Conservation (phyloP, 2,329 filamentous ascomycete species). For the Fusarium sp. region DNA sequence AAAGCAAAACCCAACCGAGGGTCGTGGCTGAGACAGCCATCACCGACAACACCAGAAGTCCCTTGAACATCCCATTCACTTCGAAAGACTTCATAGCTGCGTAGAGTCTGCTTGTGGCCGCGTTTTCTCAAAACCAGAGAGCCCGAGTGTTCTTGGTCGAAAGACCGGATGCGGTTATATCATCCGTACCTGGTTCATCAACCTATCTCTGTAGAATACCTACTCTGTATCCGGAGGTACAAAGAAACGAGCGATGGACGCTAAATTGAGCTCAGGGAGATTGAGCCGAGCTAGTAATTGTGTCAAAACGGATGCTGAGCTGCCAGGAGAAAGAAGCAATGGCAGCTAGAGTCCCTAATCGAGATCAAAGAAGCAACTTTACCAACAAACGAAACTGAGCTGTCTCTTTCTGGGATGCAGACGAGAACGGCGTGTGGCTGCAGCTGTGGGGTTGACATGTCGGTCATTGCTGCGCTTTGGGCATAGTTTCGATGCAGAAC, state of each 20-base stretch:
- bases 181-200: not conserved
- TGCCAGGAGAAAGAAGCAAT: slow-evolving; percentile 1
- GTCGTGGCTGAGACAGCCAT: slow-evolving; percentile 11
- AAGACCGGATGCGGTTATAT: slow-evolving; percentile 1
- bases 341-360: not conserved
- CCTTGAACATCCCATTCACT: not conserved
- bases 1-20: not conserved
- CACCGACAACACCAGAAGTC: not conserved
- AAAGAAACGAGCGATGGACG: not conserved
- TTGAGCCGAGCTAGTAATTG: not conserved
- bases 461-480: slow-evolving; percentile 10
- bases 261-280: slow-evolving; percentile 3
- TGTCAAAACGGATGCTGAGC: not conserved
- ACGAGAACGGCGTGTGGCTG: slow-evolving; percentile 2
- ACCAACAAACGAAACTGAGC: not conserved
- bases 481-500: slow-evolving; percentile 21
- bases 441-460: slow-evolving; percentile 8
- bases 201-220: not conserved
- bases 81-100: not conserved
- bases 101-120: not conserved
- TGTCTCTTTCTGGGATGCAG: not conserved
- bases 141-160: not conserved
- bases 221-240: not conserved
- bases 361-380: slow-evolving; percentile 16
- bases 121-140: not conserved